A percentile compares a stretch with the other conserved stretches of the same genome.
Evolutionary conservation across 2,329 filamentous ascomycete species (phyloP).

Genomic region (Epichloe brachyelytri): DNA sequence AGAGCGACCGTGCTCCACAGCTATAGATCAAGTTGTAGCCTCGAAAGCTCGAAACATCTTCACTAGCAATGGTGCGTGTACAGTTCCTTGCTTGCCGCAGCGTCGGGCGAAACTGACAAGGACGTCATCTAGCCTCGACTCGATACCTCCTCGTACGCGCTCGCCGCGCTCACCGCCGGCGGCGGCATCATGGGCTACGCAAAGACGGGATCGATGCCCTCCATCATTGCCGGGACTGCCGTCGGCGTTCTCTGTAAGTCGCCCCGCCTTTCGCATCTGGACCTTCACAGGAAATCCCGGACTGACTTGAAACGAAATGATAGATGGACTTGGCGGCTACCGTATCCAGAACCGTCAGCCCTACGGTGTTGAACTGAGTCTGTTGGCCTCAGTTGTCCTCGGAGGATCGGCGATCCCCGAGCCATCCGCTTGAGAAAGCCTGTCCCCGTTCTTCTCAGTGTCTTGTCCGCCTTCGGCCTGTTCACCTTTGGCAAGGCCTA

Average conservation of each 20-base stretch:
- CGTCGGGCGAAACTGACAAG: neutral
- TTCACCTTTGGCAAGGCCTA: conserved; percentile 66
- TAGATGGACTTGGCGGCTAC: conserved; percentile 67
- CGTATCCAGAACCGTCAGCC: conserved; percentile 62
- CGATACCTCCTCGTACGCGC: conserved; percentile 55
- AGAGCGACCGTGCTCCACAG: no score
- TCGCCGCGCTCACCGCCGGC: conserved; percentile 70
- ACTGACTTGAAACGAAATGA: neutral
- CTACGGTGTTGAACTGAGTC: conserved; percentile 79
- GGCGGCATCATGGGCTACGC: conserved; percentile 82
- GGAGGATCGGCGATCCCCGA: conserved; percentile 69
- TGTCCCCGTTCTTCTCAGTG: conserved; percentile 65
- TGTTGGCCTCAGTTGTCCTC: conserved; percentile 76
- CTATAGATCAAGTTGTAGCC: neutral
- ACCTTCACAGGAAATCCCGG: neutral
- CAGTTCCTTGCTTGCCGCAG: neutral
- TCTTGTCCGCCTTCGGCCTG: conserved; percentile 68
- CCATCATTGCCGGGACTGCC: conserved; percentile 68
- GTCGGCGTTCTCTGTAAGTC: conserved; percentile 57
- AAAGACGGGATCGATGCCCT: conserved; percentile 75
- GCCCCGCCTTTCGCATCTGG: neutral
- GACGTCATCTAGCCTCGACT: conserved; percentile 11
- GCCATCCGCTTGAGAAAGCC: conserved; percentile 77
- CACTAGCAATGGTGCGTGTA: neutral
- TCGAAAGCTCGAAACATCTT: neutral